Evolutionary conservation across 1,284 basidiomycete genomes (phyloP), one percentile per base, ranked within the genome.

Genomic region (Flammula alnicola): DNA sequence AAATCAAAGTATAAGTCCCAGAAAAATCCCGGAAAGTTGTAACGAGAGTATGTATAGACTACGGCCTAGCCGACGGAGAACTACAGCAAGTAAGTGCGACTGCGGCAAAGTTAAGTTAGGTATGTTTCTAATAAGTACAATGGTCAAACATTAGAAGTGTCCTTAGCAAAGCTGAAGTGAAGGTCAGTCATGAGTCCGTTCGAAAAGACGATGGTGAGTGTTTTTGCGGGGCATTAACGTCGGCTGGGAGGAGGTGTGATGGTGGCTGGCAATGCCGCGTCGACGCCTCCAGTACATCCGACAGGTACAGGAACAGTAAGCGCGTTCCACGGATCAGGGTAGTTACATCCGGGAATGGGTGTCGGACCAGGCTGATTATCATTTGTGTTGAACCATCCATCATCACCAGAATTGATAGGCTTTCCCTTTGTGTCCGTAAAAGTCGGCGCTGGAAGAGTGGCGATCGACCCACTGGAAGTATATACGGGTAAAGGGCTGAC

Each of bases 371-470:
- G 62, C 5, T 71, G 68, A 14, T 74, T 83, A 64, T 88, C 90
- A 49, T 68, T 60, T 3, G 73, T 35, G 61, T 92, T 78, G 39
- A 75, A 76, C 93, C 94, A 95, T 5, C 91, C 93, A 58, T 79
- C 75, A 5, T 84, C 88, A 2, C 77, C 70, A 54, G 73, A 72
- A 32, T 20, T 46, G 45, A 83, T 76, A 4, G 75, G 77, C 19
- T 68, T 66, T 26, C 72, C 71, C 11, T 72, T 70, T 3, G 60
- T 65, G 17, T 77, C 72, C 6, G 84, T 83, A 44, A 78, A 73
- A 4, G 79, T 81, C 22, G 86, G 84, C 38, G 78, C 76, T 1
- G 84, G 77, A n/a, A 91, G 72, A n/a, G 81, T 83, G 41, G 68
- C 65, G 33, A 86, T 70, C 4, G 75, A 72, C 11, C 78, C 87